Conservation (phyloP, 768 basidiomycete genomes). For the Clathrus columnatus region DNA sequence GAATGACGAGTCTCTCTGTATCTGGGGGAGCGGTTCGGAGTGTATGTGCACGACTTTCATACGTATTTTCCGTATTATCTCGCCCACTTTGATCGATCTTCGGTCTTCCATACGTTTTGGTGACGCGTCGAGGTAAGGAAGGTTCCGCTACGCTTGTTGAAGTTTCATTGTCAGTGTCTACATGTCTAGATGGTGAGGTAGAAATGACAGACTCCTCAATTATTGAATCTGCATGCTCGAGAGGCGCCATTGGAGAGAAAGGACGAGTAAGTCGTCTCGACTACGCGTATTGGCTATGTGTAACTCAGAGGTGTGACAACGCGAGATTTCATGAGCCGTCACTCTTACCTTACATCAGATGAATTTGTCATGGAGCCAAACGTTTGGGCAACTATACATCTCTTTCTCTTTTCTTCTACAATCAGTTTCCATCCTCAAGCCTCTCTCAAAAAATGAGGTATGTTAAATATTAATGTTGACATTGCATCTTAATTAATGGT, state of each 20-base stretch:
- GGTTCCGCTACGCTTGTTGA: background rate
- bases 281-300: background rate
- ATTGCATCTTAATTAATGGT: background rate
- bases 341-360: background rate
- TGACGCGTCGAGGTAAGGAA: background rate
- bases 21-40: constrained; percentile 4
- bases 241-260: background rate
- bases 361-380: constrained; percentile 1
- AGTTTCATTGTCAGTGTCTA: background rate
- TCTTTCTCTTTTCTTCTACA: background rate
- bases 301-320: constrained; percentile 1
- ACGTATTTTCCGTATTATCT: background rate
- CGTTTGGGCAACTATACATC: constrained; percentile 7
- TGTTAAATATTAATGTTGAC: background rate
- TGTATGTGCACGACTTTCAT: background rate
- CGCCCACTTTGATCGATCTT: background rate
- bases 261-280: background rate
- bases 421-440: constrained; percentile 1
- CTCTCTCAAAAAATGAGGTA: constrained; percentile 7
- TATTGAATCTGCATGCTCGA: constrained; percentile 1
- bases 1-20: constrained; percentile 7
- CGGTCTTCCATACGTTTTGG: constrained; percentile 8
- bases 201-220: constrained; percentile 6
- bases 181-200: background rate
- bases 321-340: background rate